A percentile compares a stretch with the other conserved stretches of the same genome.
These are phyloP conservation scores for Nemania sp. DNA, from an alignment of 2,329 filamentous ascomycete species.

Conservation along the genomic window DNA sequence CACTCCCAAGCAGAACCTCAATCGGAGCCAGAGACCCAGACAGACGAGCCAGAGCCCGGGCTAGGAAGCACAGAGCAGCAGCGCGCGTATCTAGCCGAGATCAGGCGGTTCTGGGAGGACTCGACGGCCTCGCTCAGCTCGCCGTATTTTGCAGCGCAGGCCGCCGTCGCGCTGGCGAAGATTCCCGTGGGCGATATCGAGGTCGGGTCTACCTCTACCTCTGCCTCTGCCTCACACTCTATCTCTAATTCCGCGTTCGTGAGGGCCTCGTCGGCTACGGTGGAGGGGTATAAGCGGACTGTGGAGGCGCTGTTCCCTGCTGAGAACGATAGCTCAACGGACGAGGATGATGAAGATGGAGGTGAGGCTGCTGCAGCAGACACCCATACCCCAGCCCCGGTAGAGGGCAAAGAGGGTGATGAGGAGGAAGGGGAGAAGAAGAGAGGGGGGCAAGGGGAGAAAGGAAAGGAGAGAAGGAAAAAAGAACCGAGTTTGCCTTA, in stretches of 20 bases:
- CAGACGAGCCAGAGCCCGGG: too few species aligned
- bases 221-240: too few species aligned
- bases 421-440: background rate
- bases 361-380: background rate
- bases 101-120: slow-evolving; percentile 40
- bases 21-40: too few species aligned
- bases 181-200: slow-evolving; percentile 40
- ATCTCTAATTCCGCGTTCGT: background rate
- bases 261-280: slow-evolving; percentile 25
- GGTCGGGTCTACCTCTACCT: background rate
- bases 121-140: slow-evolving; percentile 37
- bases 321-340: background rate
- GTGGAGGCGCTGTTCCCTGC: slow-evolving; percentile 30
- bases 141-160: slow-evolving; percentile 41
- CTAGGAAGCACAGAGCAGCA: background rate
- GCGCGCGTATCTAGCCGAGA: slow-evolving; percentile 35
- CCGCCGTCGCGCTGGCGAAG: slow-evolving; percentile 40
- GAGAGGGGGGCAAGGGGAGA: background rate
- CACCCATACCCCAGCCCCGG: background rate
- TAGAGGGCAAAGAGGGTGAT: background rate
- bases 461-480: background rate
- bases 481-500: slow-evolving; percentile 24
- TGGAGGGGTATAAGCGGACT: slow-evolving; percentile 36
- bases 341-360: background rate
- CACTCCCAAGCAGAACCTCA: too few species aligned